Base-by-base conservation (phyloP, 2,329 filamentous ascomycete genomes). In the Exserohilum turcica region DNA sequence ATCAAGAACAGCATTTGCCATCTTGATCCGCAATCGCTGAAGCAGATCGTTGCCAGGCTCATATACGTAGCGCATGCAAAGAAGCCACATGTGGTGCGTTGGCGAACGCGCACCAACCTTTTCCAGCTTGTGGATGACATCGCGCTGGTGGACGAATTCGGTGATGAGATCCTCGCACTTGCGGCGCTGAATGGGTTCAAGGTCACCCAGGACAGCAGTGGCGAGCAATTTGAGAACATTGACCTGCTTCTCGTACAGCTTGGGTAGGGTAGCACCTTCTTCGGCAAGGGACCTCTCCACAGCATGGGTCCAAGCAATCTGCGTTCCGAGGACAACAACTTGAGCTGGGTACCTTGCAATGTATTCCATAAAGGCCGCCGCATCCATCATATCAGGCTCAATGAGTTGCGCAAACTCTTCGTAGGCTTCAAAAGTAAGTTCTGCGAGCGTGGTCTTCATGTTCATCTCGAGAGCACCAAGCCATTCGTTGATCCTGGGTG, bases 81-180 rank as follows among this genome's bases (percentile, higher is more conserved):
- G 80, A 45, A 97, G 85, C 94, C 94, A 99, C 60, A 95, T 78
- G 72, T 96, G 92, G 72, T 99, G 90, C 15, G 84, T 88, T 13
- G 91, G 82, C 7, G 87, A 86, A 45, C 82, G 85, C 21, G 94
- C 94, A 52, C 88, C 88, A 39, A 85, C 81, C 39, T 88, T 83
- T 42, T 92, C 84, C 21, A 99, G 85, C 74, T 91, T 95, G 69
- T 93, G 89, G 60, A 97, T 94, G 15, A 89, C 85, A 74, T 99
- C 94, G 56, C 94, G 89, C 75, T 99, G 95, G 73, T 99, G 94
- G 12, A 99, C 94, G 71, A 94, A 97, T 74, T 99, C 95, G 0
- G 95, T 99, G 70, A 99, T 99, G 61, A 99, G 84, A 76, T 97
- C 93, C 74, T 99, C 94, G 76, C 93, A 99, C 79, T 96, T 97